These are phyloP conservation scores for Barnettozyma wickerhamii DNA, from an alignment of 805 yeast species.

Conservation along the genomic window DNA sequence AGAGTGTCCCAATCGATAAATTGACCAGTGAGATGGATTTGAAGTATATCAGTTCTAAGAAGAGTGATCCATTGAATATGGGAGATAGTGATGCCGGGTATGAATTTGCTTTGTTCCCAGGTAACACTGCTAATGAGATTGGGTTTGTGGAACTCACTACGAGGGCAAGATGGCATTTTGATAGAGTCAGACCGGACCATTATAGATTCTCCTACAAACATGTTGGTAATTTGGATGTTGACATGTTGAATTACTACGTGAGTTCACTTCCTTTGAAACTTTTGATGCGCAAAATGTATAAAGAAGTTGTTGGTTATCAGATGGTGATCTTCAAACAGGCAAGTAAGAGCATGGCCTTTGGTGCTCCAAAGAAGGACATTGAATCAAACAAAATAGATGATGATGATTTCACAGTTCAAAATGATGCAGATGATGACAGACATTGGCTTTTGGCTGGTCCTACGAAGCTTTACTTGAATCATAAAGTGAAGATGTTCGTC, in stretches of 20 bases:
- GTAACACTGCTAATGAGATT: slow-evolving; percentile 5
- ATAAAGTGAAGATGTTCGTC: not conserved
- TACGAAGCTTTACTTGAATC: not conserved
- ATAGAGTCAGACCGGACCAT: not conserved
- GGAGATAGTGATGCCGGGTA: slow-evolving; percentile 1
- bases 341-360: too few relatives aligned
- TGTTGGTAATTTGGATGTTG: slow-evolving; percentile 8
- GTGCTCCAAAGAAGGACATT: too few relatives aligned
- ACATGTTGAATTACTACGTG: slow-evolving; percentile 3
- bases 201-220: slow-evolving; percentile 8
- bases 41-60: slow-evolving; percentile 3
- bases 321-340: not conserved
- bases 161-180: slow-evolving; percentile 1
- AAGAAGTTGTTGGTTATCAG: not conserved
- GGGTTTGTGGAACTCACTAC: slow-evolving; percentile 7
- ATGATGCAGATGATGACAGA: not conserved
- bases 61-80: not conserved
- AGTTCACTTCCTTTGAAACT: not conserved
- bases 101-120: slow-evolving; percentile 9
- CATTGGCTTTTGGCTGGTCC: not conserved
- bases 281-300: not conserved
- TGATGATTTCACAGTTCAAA: not conserved
- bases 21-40: not conserved
- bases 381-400: too few relatives aligned
- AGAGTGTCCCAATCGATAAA: slow-evolving; percentile 1